phyloP scores from a whole-genome alignment of 2,329 filamentous ascomycete species.

The Emydomyces testavorans region DNA sequence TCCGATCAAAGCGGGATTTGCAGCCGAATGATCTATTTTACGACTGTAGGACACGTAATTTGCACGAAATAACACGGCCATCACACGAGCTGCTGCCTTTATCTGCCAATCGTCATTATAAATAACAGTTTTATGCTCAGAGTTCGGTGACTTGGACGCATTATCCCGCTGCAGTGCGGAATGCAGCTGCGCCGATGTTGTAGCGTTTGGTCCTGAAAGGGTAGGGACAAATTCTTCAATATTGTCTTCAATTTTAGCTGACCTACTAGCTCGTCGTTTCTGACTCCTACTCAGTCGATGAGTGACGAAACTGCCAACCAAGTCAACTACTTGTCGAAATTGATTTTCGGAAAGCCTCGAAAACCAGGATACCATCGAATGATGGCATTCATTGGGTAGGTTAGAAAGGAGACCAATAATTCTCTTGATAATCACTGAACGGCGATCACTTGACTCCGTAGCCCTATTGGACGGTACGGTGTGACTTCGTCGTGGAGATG shows the following conservation, averaged over 20 bases:
- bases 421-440: conserved; percentile 76
- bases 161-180: conserved; percentile 53
- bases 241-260: conserved; percentile 42
- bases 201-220: conserved; percentile 53
- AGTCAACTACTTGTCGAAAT: conserved; percentile 63
- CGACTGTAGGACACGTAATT: conserved; percentile 47
- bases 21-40: conserved; percentile 18
- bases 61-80: conserved; percentile 69
- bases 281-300: conserved; percentile 64
- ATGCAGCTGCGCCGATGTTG: conserved; percentile 58
- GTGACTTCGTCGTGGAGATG: conserved; percentile 16
- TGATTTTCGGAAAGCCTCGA: conserved; percentile 55
- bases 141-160: conserved; percentile 35
- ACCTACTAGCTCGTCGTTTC: conserved; percentile 51
- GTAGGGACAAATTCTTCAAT: conserved; percentile 61
- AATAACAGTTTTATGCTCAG: conserved; percentile 41
- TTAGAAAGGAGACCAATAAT: conserved; percentile 71
- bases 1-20: conserved; percentile 26
- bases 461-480: conserved; percentile 20
- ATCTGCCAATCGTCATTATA: conserved; percentile 87
- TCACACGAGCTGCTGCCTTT: conserved; percentile 64
- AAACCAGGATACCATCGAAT: conserved; percentile 67
- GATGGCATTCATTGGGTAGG: conserved; percentile 61
- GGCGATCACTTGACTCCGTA: conserved; percentile 46
- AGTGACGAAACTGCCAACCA: conserved; percentile 66